These are phyloP conservation scores for Arachis hypogaea DNA, from an alignment of 306 rosid genomes.

Conservation along the genomic window DNA sequence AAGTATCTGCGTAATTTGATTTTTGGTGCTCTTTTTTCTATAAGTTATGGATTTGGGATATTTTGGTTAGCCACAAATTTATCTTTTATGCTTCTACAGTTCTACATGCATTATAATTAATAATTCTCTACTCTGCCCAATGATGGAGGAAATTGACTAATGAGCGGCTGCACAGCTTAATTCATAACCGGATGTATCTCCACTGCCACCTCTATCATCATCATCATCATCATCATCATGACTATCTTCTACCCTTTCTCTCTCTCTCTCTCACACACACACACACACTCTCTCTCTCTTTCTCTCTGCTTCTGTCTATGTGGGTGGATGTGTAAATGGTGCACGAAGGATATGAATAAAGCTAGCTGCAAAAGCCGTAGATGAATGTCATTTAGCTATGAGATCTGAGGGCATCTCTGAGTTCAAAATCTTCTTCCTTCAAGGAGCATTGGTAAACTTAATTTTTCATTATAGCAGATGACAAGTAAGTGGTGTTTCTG, in stretches of 20 bases:
- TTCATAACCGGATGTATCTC: not conserved
- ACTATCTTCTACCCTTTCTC: not conserved
- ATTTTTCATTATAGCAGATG: too few relatives aligned
- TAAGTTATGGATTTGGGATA: too few relatives aligned
- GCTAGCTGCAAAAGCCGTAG: not conserved
- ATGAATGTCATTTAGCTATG: conserved; percentile 22
- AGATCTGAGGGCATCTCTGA: conserved; percentile 20
- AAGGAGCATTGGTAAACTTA: too few relatives aligned
- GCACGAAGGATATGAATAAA: conserved; percentile 26
- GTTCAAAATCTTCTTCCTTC: too few relatives aligned
- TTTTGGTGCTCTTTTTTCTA: not conserved
- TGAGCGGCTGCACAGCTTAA: conserved; percentile 17
- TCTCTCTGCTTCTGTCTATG: not conserved
- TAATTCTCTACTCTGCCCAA: not conserved
- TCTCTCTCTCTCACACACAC: not conserved
- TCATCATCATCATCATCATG: not conserved
- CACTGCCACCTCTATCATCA: not conserved
- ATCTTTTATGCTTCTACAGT: too few relatives aligned
- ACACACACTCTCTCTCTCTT: not conserved
- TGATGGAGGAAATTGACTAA: conserved; percentile 19
- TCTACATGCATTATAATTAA: not conserved
- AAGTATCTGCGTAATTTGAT: not conserved
- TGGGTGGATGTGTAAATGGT: conserved; percentile 16
- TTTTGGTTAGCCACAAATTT: not conserved
- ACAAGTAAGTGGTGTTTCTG: too few relatives aligned